A percentile compares a stretch with the other conserved stretches of the same genome.
These are phyloP conservation scores for Haberlea rhodopensis DNA, from an alignment of 257 asterid genomes.

Conservation along the genomic window DNA sequence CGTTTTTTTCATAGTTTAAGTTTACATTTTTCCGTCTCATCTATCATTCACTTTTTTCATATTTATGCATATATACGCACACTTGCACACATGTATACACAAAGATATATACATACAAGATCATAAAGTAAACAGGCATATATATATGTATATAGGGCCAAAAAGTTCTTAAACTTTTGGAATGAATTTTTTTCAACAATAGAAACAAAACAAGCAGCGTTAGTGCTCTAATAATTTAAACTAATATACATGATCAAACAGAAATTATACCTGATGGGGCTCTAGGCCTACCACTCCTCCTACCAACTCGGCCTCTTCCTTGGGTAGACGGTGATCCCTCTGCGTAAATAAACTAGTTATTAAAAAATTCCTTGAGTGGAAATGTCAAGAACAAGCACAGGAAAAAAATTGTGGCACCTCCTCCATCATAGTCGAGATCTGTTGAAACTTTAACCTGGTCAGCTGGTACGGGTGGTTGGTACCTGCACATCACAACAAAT, in stretches of 20 bases:
- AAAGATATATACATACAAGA: too few species aligned
- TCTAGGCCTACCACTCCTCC: conserved; percentile 67
- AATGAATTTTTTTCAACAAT: not conserved
- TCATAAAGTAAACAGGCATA: too few species aligned
- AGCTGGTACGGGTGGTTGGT: conserved; percentile 88
- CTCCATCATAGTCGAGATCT: conserved; percentile 83
- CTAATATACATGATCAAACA: not conserved
- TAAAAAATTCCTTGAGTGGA: conserved; percentile 18
- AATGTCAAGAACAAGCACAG: not conserved
- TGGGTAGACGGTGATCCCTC: conserved; percentile 80
- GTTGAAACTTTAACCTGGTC: conserved; percentile 78
- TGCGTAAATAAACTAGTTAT: conserved; percentile 24
- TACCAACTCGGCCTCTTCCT: conserved; percentile 81
- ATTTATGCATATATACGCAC: too few species aligned
- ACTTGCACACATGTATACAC: too few species aligned
- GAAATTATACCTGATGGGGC: conserved; percentile 46
- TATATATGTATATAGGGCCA: too few species aligned
- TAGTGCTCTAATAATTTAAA: not conserved
- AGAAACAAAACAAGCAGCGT: not conserved
- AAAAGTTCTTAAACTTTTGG: too few species aligned
- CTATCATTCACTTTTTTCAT: too few species aligned
- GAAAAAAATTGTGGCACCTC: conserved; percentile 26
- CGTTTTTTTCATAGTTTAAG: too few species aligned
- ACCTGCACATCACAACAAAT: conserved; percentile 43
- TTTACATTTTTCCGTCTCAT: too few species aligned